Evolutionary conservation across 2,329 filamentous ascomycete species (phyloP).

Genomic region (Clonostachys sp.): DNA sequence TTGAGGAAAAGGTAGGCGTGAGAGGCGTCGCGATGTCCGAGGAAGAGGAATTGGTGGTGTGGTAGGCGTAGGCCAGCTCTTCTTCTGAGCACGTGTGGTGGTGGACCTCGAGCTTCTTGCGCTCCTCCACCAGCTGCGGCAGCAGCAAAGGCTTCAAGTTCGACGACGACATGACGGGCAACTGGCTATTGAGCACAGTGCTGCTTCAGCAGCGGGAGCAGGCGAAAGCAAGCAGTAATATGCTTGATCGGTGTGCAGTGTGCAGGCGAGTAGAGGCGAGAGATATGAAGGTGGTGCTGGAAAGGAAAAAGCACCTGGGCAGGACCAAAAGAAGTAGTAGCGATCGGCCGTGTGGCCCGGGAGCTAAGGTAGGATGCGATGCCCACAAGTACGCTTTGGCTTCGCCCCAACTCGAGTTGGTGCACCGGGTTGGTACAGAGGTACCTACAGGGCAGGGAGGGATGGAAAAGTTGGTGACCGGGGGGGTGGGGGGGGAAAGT

Average conservation of each 20-base stretch:
- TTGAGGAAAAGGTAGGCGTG: constrained; percentile 65
- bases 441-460: neutral
- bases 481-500: neutral
- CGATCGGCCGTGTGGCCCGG: neutral
- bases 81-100: constrained; percentile 20
- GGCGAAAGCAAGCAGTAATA: neutral
- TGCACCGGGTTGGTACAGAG: no score
- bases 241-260: neutral
- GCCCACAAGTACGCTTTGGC: no score
- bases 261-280: neutral
- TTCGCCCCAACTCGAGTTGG: no score
- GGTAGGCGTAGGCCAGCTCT: constrained; percentile 30
- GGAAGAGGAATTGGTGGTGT: constrained; percentile 45
- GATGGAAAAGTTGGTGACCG: neutral
- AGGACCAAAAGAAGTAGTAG: neutral
- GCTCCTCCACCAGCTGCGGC: constrained; percentile 48
- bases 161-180: constrained; percentile 34
- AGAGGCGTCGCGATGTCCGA: constrained; percentile 68
- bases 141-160: constrained; percentile 49
- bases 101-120: constrained; percentile 27
- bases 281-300: neutral
- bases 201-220: constrained; percentile 4
- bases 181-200: neutral
- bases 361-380: constrained; percentile 3
- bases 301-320: neutral